A percentile compares a stretch with the other conserved stretches of the same genome.
phyloP scores from a whole-genome alignment of 352 stramenopile species.

The Pythium volutum region DNA sequence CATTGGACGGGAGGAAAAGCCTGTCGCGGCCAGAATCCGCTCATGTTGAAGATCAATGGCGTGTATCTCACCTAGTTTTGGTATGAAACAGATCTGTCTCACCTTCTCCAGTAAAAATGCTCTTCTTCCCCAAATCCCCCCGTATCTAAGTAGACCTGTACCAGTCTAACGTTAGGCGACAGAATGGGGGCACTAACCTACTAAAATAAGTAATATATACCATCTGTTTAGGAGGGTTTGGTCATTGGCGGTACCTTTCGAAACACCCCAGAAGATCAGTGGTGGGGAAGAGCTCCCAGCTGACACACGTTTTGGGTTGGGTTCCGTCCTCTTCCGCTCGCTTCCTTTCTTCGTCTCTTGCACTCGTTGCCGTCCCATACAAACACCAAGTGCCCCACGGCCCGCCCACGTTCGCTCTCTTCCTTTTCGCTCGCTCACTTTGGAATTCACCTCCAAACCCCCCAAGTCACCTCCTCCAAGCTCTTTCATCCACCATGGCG shows the following conservation, averaged over 20 bases:
- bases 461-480: not conserved
- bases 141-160: not conserved
- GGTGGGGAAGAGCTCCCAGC: constrained; percentile 2
- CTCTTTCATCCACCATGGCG: constrained; percentile 34
- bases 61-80: constrained; percentile 1
- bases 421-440: constrained; percentile 9
- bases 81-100: not conserved
- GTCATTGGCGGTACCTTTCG: not conserved
- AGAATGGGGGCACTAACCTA: not conserved
- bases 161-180: not conserved
- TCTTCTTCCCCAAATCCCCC: not conserved
- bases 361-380: not conserved
- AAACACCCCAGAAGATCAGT: not conserved
- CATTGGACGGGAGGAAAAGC: too few species aligned
- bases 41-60: constrained; percentile 1
- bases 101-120: not conserved
- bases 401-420: not conserved
- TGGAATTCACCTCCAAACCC: constrained; percentile 15
- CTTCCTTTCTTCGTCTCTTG: not conserved
- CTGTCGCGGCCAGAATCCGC: too few species aligned
- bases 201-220: not conserved
- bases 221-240: constrained; percentile 6
- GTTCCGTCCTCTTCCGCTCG: not conserved
- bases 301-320: not conserved
- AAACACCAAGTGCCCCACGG: not conserved